These are phyloP conservation scores for Arthroderma uncinatum DNA, from an alignment of 2,329 filamentous ascomycete species.

Conservation along the genomic window DNA sequence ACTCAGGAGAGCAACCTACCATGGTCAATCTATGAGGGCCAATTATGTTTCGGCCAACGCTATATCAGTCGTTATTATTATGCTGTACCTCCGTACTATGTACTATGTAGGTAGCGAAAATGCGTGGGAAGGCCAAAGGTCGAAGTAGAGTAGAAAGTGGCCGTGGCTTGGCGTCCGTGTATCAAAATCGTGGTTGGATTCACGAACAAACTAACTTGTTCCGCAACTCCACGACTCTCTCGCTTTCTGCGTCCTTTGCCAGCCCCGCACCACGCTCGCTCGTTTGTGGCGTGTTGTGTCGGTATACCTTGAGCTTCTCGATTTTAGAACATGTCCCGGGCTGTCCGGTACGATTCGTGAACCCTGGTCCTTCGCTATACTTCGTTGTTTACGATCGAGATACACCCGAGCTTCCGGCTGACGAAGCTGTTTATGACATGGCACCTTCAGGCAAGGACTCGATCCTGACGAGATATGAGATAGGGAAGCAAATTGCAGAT, in stretches of 20 bases:
- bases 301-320: neutral
- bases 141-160: neutral
- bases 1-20: neutral
- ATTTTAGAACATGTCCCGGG: neutral
- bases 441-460: constrained; percentile 32
- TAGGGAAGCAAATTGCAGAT: constrained; percentile 74
- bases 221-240: neutral
- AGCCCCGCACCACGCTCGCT: neutral
- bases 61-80: neutral
- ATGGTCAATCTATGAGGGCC: neutral
- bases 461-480: constrained; percentile 50
- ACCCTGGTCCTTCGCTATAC: neutral
- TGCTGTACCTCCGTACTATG: neutral
- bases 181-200: no score
- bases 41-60: neutral
- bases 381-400: neutral
- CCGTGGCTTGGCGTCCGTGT: neutral
- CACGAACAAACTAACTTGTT: no score
- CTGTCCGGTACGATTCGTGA: neutral
- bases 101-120: neutral
- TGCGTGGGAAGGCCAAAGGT: no score
- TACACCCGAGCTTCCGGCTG: neutral
- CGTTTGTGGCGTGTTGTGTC: neutral
- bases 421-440: neutral
- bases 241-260: neutral